Conservation (phyloP, 2,329 filamentous ascomycete genomes). For the Penicillium hordei region DNA sequence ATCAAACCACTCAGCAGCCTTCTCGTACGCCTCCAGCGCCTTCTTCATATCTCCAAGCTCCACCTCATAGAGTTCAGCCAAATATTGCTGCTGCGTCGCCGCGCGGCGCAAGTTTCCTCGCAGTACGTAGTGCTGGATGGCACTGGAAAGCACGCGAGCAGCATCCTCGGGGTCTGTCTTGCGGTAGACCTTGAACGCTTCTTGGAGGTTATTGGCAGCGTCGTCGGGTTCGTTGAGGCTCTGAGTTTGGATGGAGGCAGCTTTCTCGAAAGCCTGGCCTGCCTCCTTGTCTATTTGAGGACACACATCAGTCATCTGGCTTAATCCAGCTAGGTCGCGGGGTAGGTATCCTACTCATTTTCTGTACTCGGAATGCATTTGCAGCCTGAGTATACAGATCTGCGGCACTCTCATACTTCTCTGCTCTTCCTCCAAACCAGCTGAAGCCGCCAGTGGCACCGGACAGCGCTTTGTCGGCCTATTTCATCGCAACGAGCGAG, state of each 20-base stretch:
- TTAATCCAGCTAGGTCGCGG: constrained; percentile 8
- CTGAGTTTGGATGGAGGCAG: constrained; percentile 74
- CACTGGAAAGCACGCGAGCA: constrained; percentile 72
- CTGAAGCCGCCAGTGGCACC: constrained; percentile 79
- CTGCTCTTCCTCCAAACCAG: constrained; percentile 81
- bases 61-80: constrained; percentile 82
- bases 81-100: constrained; percentile 83
- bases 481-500: constrained; percentile 22
- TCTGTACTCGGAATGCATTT: constrained; percentile 87
- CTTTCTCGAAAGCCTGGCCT: constrained; percentile 80
- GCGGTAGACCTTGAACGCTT: constrained; percentile 93
- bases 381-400: constrained; percentile 85
- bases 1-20: constrained; percentile 86
- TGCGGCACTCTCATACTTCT: constrained; percentile 87
- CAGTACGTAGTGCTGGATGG: constrained; percentile 80
- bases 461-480: constrained; percentile 84
- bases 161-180: constrained; percentile 82
- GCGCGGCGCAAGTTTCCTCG: constrained; percentile 91
- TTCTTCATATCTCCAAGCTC: constrained; percentile 75
- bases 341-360: constrained; percentile 62
- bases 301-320: background rate
- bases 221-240: constrained; percentile 90
- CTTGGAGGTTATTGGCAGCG: constrained; percentile 80
- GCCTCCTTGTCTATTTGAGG: constrained; percentile 70
- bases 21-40: constrained; percentile 80